phyloP scores from a whole-genome alignment of 2,329 filamentous ascomycete species.

The Chrysosporium keratinophilum region DNA sequence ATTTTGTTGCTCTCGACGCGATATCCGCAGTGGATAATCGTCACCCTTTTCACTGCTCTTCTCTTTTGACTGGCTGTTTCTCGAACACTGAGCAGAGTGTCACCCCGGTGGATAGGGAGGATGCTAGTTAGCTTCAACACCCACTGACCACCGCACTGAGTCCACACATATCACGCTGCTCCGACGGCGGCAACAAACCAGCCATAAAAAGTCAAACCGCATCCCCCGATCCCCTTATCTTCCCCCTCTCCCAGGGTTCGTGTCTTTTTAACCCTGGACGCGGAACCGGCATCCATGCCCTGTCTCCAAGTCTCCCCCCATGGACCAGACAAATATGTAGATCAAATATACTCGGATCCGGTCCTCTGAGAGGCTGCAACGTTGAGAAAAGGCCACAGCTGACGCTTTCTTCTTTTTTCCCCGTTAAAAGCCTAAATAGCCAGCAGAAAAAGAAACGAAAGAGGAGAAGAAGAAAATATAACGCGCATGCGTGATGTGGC shows the following conservation, averaged over 20 bases:
- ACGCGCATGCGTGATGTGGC: slow-evolving; percentile 9
- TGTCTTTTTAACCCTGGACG: background rate
- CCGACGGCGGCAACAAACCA: background rate
- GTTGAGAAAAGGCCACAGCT: background rate
- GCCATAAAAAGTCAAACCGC: background rate
- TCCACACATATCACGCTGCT: background rate
- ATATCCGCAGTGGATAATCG: slow-evolving; percentile 7
- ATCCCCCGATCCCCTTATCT: background rate
- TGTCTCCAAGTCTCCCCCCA: background rate
- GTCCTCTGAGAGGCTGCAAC: slow-evolving; percentile 1
- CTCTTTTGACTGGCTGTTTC: background rate
- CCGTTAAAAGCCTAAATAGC: background rate
- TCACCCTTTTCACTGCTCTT: background rate
- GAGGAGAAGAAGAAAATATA: background rate
- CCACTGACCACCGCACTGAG: background rate
- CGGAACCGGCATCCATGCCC: background rate
- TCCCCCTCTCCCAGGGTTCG: background rate
- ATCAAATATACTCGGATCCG: background rate
- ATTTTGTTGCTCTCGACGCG: slow-evolving; percentile 4
- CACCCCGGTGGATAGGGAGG: background rate
- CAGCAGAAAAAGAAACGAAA: background rate
- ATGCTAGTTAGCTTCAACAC: background rate
- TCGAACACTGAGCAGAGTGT: background rate
- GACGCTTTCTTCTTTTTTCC: background rate
- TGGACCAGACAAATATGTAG: background rate